These are phyloP conservation scores for Nidula niveotomentosa DNA, from an alignment of 1,284 basidiomycete genomes.

Conservation along the genomic window DNA sequence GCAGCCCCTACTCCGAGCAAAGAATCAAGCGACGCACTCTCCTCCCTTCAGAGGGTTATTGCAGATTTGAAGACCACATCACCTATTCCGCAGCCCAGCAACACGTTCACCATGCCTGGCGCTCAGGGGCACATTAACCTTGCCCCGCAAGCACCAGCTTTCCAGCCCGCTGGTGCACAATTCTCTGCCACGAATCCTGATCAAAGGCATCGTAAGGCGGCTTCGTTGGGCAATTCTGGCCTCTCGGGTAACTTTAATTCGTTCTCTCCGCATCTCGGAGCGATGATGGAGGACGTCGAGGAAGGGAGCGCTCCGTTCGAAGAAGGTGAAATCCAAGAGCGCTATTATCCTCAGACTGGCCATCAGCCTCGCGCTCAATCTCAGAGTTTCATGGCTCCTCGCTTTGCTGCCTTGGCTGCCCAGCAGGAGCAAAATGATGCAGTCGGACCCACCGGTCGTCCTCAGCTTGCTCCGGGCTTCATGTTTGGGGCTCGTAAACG, in stretches of 20 bases:
- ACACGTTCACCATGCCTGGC: conserved; percentile 41
- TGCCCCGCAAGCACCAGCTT: conserved; percentile 64
- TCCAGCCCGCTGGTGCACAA: conserved; percentile 63
- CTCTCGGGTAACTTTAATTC: conserved; percentile 62
- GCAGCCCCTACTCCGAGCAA: conserved; percentile 29
- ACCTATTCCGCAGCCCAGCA: conserved; percentile 42
- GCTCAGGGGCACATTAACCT: conserved; percentile 50
- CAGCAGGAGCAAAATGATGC: conserved; percentile 70
- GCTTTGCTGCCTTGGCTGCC: conserved; percentile 83
- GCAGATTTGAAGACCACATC: conserved; percentile 80
- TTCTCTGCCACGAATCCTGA: conserved; percentile 52
- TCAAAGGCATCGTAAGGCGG: conserved; percentile 76
- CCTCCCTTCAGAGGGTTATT: conserved; percentile 80
- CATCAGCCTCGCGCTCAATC: conserved; percentile 75
- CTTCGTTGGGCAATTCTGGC: conserved; percentile 62
- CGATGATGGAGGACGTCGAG: conserved; percentile 80
- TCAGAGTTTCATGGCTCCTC: conserved; percentile 82
- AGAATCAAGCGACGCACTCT: conserved; percentile 71
- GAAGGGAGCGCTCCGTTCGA: conserved; percentile 57
- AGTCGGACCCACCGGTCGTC: conserved; percentile 79
- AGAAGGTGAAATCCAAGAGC: conserved; percentile 76
- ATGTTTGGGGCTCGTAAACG: conserved; percentile 82
- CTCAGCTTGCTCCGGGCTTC: conserved; percentile 86
- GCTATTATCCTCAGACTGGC: conserved; percentile 43
- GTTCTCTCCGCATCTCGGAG: conserved; percentile 75